Evolutionary conservation across 202 grass and related monocot genomes (phyloP).

Genomic region (Musa balbisiana): DNA sequence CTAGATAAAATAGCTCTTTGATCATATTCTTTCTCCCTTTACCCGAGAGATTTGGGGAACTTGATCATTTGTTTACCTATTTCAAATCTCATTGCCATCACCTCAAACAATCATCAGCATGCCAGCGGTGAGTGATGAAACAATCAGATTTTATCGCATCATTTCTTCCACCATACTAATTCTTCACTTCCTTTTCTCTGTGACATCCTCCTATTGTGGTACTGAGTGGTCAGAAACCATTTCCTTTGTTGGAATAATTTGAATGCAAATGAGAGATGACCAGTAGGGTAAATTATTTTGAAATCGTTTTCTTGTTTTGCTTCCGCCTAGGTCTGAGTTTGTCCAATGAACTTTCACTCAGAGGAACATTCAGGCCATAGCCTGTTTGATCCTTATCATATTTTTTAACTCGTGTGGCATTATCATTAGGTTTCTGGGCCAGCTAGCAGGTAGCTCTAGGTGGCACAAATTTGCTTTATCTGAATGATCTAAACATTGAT

Average conservation of each 20-base stretch:
- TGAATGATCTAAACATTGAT: background rate
- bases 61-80: background rate
- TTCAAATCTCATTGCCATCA: background rate
- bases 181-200: background rate
- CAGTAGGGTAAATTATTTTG: too few species aligned
- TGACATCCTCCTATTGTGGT: background rate
- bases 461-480: background rate
- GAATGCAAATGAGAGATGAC: too few species aligned
- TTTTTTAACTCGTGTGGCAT: background rate
- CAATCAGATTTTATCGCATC: background rate
- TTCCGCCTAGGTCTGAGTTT: background rate
- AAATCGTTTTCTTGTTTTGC: background rate
- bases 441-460: background rate
- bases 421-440: background rate
- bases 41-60: background rate
- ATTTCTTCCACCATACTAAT: background rate
- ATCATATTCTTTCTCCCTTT: background rate
- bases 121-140: background rate
- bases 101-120: background rate
- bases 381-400: background rate
- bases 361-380: background rate
- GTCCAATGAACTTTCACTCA: background rate
- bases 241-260: background rate
- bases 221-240: background rate
- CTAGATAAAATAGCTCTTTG: background rate